These are phyloP conservation scores for Spergularia marina DNA, from an alignment of 148 eudicot genomes.

Conservation along the genomic window DNA sequence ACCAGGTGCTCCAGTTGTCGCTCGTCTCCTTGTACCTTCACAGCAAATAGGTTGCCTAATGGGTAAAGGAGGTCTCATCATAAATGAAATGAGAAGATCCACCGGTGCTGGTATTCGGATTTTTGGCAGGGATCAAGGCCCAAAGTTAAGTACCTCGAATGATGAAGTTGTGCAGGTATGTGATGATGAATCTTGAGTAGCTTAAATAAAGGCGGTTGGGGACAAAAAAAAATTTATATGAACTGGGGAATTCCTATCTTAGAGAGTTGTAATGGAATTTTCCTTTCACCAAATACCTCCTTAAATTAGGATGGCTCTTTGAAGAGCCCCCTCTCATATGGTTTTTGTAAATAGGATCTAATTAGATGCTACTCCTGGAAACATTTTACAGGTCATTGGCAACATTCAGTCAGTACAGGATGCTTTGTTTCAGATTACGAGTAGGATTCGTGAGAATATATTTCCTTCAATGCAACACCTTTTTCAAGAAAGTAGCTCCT, in stretches of 20 bases:
- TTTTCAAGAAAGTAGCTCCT: slow-evolving; percentile 33
- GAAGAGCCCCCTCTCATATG: neutral
- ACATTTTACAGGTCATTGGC: slow-evolving; percentile 43
- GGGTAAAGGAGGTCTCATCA: slow-evolving; percentile 59
- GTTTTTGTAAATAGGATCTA: neutral
- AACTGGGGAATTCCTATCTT: neutral
- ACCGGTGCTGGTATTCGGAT: slow-evolving; percentile 60
- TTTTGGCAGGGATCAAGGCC: slow-evolving; percentile 50
- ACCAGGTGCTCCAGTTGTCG: slow-evolving; percentile 52
- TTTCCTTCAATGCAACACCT: slow-evolving; percentile 36
- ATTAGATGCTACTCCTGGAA: neutral
- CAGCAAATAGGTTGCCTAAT: slow-evolving; percentile 56
- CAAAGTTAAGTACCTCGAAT: slow-evolving; percentile 26
- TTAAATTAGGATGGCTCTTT: neutral
- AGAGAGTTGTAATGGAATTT: neutral
- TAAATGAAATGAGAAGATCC: slow-evolving; percentile 52
- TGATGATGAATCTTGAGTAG: neutral
- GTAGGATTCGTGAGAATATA: slow-evolving; percentile 51
- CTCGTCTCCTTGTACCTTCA: slow-evolving; percentile 57
- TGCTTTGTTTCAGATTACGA: slow-evolving; percentile 56
- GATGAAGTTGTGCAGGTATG: slow-evolving; percentile 64
- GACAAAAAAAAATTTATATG: no score
- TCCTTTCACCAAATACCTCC: neutral
- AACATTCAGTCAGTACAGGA: slow-evolving; percentile 57
- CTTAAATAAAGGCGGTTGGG: neutral